These are phyloP conservation scores for Mucor saturninus DNA, from an alignment of 371 early-diverging fungal genomes.

Conservation along the genomic window DNA sequence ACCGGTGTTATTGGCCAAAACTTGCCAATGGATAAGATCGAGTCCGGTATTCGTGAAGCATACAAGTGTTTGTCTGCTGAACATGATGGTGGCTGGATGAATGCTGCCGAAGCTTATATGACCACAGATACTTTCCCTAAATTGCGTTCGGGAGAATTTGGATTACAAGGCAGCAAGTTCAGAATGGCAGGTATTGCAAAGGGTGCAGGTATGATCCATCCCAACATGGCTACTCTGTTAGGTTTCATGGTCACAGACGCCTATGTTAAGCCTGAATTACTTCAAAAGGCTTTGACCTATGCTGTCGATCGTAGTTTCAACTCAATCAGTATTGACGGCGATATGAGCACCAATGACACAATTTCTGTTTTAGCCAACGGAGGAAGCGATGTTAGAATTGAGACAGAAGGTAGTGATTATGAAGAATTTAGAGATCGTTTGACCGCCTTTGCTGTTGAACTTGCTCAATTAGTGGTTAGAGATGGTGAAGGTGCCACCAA, in stretches of 20 bases:
- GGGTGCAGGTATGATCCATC: conserved; percentile 97
- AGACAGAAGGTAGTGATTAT: conserved; percentile 62
- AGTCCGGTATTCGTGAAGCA: conserved; percentile 67
- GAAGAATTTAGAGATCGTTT: conserved; percentile 72
- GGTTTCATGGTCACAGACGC: conserved; percentile 89
- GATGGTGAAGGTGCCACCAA: conserved; percentile 98
- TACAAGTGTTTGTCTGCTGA: conserved; percentile 51
- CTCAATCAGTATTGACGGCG: conserved; percentile 93
- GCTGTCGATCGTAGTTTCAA: conserved; percentile 94
- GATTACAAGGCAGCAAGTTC: conserved; percentile 58
- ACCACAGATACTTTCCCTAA: conserved; percentile 98
- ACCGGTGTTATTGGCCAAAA: conserved; percentile 97
- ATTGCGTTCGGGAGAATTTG: conserved; percentile 68
- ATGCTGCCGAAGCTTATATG: conserved; percentile 89
- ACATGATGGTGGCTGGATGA: conserved; percentile 76
- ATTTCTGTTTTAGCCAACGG: conserved; percentile 90
- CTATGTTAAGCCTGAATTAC: conserved; percentile 59
- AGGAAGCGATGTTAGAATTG: conserved; percentile 58
- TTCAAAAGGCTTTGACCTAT: conserved; percentile 76
- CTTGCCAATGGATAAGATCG: conserved; percentile 84
- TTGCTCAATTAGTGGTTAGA: conserved; percentile 87
- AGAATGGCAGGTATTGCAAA: conserved; percentile 92
- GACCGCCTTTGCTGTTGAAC: conserved; percentile 79
- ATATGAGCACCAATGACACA: conserved; percentile 96
- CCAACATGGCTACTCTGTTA: conserved; percentile 93